Conservation (phyloP, 345 rosid genomes). For the Pseudoturritis turrita region DNA sequence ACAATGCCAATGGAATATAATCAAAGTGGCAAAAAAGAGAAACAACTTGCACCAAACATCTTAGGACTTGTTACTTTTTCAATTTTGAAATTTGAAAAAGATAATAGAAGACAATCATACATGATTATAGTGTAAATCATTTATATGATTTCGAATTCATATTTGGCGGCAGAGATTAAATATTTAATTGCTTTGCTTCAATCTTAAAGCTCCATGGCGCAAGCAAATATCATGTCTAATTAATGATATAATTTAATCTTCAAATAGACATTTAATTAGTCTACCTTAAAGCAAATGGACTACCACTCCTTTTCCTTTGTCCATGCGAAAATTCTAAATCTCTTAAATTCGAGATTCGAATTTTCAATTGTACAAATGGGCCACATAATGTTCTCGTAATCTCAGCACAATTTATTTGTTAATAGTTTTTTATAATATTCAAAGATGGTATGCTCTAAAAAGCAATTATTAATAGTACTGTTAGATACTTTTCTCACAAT, state of each 20-base stretch:
- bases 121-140: slow-evolving; percentile 21
- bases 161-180: slow-evolving; percentile 25
- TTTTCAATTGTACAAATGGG: slow-evolving; percentile 24
- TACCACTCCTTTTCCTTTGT: neutral
- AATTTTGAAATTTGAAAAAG: slow-evolving; percentile 13
- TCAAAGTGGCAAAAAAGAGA: slow-evolving; percentile 19
- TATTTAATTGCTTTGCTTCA: slow-evolving; percentile 22
- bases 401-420: neutral
- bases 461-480: slow-evolving; percentile 4
- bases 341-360: slow-evolving; percentile 1
- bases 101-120: neutral
- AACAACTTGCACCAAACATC: slow-evolving; percentile 10
- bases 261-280: slow-evolving; percentile 8
- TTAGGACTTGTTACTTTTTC: neutral
- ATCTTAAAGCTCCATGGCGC: slow-evolving; percentile 24
- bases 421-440: slow-evolving; percentile 6
- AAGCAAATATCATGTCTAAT: slow-evolving; percentile 27
- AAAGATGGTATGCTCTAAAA: slow-evolving; percentile 25
- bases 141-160: slow-evolving; percentile 26
- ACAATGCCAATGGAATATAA: neutral
- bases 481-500: neutral
- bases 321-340: neutral
- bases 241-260: slow-evolving; percentile 8
- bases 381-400: slow-evolving; percentile 22
- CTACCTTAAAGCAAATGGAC: slow-evolving; percentile 23